Evolutionary conservation across 2,329 filamentous ascomycete species (phyloP).

Genomic region (Curvularia hawaiiensis): DNA sequence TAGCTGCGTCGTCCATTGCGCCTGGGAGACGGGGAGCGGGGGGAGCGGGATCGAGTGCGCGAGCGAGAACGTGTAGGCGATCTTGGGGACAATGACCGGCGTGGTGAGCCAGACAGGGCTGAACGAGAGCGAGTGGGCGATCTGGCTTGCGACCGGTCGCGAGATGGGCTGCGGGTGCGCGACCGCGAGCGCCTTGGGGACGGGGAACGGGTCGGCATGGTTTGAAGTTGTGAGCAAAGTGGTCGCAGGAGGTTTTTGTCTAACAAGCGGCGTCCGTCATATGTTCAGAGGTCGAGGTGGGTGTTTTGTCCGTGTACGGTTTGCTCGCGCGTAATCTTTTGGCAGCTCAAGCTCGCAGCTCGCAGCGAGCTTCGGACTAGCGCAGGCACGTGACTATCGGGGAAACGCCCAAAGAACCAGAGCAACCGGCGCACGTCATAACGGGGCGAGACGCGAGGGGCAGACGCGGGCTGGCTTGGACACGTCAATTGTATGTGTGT

Average conservation of each 20-base stretch:
- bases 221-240: background rate
- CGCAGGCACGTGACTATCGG: conserved; percentile 20
- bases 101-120: conserved; percentile 37
- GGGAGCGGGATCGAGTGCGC: conserved; percentile 37
- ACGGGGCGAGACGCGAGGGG: background rate
- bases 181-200: conserved; percentile 33
- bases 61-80: conserved; percentile 46
- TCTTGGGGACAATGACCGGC: conserved; percentile 47
- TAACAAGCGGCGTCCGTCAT: background rate
- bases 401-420: conserved; percentile 11
- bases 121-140: conserved; percentile 33
- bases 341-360: conserved; percentile 3
- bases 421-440: conserved; percentile 1
- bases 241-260: background rate
- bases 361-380: conserved; percentile 10
- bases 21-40: conserved; percentile 32
- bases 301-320: background rate
- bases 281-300: background rate
- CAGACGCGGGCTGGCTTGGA: background rate
- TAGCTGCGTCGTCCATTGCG: conserved; percentile 47
- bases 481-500: background rate
- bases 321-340: conserved; percentile 24
- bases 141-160: conserved; percentile 48
- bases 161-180: conserved; percentile 47
- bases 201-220: conserved; percentile 34